Conservation (phyloP, 208 protist genomes). For the Trypanosoma conorhini region DNA sequence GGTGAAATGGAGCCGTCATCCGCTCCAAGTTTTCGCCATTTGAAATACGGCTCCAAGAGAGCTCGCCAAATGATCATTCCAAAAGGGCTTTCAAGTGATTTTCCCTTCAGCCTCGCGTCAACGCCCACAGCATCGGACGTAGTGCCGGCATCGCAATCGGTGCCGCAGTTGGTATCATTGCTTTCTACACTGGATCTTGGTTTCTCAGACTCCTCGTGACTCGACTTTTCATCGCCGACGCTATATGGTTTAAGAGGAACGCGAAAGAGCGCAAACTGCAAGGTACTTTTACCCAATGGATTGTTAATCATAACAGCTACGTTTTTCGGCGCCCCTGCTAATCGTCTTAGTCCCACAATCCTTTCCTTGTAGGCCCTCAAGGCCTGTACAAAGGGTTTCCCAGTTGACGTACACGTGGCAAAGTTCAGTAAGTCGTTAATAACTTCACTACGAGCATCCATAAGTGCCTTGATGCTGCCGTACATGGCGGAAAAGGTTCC, state of each 20-base stretch:
- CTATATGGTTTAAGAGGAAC: slow-evolving; percentile 4
- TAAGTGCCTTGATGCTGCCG: slow-evolving; percentile 30
- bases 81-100: slow-evolving; percentile 20
- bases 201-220: background rate
- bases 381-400: slow-evolving; percentile 25
- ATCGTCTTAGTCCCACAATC: slow-evolving; percentile 12
- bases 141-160: background rate
- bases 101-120: background rate
- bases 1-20: background rate
- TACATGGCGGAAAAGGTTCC: slow-evolving; percentile 36
- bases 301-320: slow-evolving; percentile 30
- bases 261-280: slow-evolving; percentile 28
- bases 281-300: slow-evolving; percentile 13
- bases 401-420: slow-evolving; percentile 20
- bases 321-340: slow-evolving; percentile 18
- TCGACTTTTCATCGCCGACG: background rate
- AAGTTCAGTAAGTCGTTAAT: slow-evolving; percentile 34
- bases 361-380: slow-evolving; percentile 21
- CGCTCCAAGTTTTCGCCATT: slow-evolving; percentile 1
- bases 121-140: background rate
- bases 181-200: background rate
- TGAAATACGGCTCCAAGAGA: slow-evolving; percentile 12
- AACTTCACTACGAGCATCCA: slow-evolving; percentile 33
- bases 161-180: background rate
- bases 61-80: slow-evolving; percentile 28